Conservation (phyloP, 2,329 filamentous ascomycete genomes). For the Coleophoma crateriformis region DNA sequence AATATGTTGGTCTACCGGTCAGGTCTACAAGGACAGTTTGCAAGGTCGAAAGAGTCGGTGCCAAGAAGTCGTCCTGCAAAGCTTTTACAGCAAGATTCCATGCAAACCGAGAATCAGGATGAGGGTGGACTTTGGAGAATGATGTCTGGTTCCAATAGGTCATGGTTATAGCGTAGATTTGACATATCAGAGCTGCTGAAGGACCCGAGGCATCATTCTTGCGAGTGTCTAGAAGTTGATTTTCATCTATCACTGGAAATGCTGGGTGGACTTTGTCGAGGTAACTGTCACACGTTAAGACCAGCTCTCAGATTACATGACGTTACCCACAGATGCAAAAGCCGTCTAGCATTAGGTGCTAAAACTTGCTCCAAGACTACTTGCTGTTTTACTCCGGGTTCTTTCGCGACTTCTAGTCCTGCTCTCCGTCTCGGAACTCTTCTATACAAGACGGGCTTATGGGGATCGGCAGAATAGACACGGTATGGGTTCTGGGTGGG, state of each 20-base stretch:
- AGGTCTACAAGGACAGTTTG: constrained; percentile 52
- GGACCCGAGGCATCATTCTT: constrained; percentile 36
- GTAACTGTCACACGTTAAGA: constrained; percentile 34
- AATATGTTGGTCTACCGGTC: constrained; percentile 53
- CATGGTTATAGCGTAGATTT: constrained; percentile 51
- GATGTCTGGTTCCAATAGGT: constrained; percentile 49
- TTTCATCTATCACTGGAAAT: constrained; percentile 54
- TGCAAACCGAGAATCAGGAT: constrained; percentile 53
- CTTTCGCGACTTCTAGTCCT: neutral
- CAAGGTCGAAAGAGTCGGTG: constrained; percentile 52
- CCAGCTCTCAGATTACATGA: neutral
- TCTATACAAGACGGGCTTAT: neutral
- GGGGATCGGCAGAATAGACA: neutral
- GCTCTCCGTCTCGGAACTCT: neutral
- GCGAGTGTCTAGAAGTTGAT: constrained; percentile 32
- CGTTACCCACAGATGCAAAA: constrained; percentile 39
- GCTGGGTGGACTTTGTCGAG: constrained; percentile 49
- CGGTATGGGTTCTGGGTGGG: neutral
- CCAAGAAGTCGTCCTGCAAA: constrained; percentile 52
- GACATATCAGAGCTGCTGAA: constrained; percentile 50
- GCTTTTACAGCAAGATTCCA: constrained; percentile 58
- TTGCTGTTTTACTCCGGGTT: constrained; percentile 39
- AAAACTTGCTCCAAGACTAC: constrained; percentile 54
- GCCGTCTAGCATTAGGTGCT: constrained; percentile 43
- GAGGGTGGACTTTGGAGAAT: constrained; percentile 36